Conservation (phyloP, 257 asterid genomes). For the Solanum medicagineum region DNA sequence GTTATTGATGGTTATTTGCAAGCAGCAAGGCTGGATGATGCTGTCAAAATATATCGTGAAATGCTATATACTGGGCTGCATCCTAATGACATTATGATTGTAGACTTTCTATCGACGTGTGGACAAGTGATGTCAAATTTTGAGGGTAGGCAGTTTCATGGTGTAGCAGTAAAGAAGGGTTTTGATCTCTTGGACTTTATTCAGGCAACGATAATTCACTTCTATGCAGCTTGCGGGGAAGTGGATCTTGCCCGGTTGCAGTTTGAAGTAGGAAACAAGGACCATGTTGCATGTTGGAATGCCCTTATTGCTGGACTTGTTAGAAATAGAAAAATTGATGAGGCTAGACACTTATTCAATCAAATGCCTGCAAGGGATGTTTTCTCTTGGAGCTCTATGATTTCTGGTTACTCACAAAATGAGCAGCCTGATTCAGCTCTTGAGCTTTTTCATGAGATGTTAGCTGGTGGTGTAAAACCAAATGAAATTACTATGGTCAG, state of each 20-base stretch:
- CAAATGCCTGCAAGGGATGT: constrained; percentile 74
- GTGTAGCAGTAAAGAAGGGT: constrained; percentile 38
- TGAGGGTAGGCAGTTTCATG: constrained; percentile 76
- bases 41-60: constrained; percentile 33
- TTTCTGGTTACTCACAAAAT: constrained; percentile 70
- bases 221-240: constrained; percentile 52
- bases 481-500: constrained; percentile 81
- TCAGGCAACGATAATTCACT: constrained; percentile 68
- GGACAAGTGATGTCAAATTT: constrained; percentile 22
- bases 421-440: constrained; percentile 47
- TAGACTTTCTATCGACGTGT: constrained; percentile 67
- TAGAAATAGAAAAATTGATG: constrained; percentile 47
- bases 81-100: constrained; percentile 79
- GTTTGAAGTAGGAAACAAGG: constrained; percentile 59
- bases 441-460: constrained; percentile 63
- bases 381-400: constrained; percentile 93
- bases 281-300: constrained; percentile 74
- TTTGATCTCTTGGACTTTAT: constrained; percentile 39
- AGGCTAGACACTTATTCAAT: constrained; percentile 41
- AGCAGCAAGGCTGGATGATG: constrained; percentile 46
- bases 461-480: constrained; percentile 43
- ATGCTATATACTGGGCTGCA: constrained; percentile 46
- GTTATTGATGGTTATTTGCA: constrained; percentile 64
- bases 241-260: constrained; percentile 45
- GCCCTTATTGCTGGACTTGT: constrained; percentile 65